Evolutionary conservation across 768 basidiomycete species (phyloP), one percentile per base, ranked within the genome.

Genomic region (Neoboletus subvelutipes): DNA sequence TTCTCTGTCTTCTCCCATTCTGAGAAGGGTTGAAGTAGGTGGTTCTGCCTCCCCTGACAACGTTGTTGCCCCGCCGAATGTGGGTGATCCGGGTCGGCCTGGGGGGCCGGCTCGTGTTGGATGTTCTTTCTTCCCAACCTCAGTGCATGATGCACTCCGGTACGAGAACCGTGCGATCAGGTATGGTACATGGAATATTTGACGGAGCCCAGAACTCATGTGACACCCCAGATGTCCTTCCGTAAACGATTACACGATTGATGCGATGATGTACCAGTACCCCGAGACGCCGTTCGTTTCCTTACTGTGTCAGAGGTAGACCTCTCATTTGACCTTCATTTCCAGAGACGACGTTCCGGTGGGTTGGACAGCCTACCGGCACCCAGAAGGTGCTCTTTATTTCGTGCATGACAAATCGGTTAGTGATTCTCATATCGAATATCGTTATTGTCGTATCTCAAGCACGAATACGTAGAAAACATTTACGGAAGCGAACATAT

Each of bases 351-450:
- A 24, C 0, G n/a, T 57, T 2, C 73, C 72, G 0, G 8, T n/a
- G 3, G 79, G 75, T 0, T 87, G 86, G 86, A 66, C 34, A 6
- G 66, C 77, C 1, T 70, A 72, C 36, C 67, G 74, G 3, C 86
- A 87, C 61, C 84, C 86, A 0, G 86, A 88, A 68, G 86, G 86
- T 6, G 78, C 75, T 17, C 75, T 79, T 18, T 88, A 86, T 62
- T 88, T 82, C 54, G 77, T 76, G 59, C 74, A 84, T 55, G 22
- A 55, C 46, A 60, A 71, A 4, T 77, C 76, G 71, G 85, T 84
- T 47, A 11, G 75, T 62, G 40, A 11, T 39, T 34, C 5, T n/a
- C 5, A 33, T 31, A 28, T 34, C 6, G 5, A 22, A 5, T 29
- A 13, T 58, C 26, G 3, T 52, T 36, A 20, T 45, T 7, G 42